A percentile compares a stretch with the other conserved stretches of the same genome.
These are phyloP conservation scores for Vachellia pachyceras DNA, from an alignment of 306 rosid species.

Conservation along the genomic window DNA sequence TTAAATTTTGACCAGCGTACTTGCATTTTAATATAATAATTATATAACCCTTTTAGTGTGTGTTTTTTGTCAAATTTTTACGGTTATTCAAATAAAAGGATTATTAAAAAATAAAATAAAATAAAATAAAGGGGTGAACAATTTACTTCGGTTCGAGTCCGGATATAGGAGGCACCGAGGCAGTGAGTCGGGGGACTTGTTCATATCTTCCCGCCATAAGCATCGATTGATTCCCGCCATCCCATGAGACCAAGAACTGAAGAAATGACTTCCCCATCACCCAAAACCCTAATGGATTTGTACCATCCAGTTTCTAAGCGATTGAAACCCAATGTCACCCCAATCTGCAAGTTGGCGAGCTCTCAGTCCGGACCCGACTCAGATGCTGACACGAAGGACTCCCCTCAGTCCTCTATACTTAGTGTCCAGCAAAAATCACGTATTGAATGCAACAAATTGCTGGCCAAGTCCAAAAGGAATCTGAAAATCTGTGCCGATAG, in stretches of 20 bases:
- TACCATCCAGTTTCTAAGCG: slow-evolving; percentile 66
- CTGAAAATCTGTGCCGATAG: slow-evolving; percentile 61
- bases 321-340: slow-evolving; percentile 45
- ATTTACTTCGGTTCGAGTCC: too few relatives aligned
- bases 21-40: too few relatives aligned
- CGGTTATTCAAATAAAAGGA: too few relatives aligned
- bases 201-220: slow-evolving; percentile 30
- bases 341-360: slow-evolving; percentile 32
- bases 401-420: slow-evolving; percentile 39
- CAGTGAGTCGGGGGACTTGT: too few relatives aligned
- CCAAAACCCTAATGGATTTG: slow-evolving; percentile 63
- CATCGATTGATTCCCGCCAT: not conserved
- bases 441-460: slow-evolving; percentile 59
- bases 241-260: not conserved
- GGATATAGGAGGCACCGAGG: too few relatives aligned
- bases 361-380: slow-evolving; percentile 21
- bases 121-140: too few relatives aligned
- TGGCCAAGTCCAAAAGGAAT: slow-evolving; percentile 75
- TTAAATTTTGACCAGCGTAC: too few relatives aligned
- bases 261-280: slow-evolving; percentile 46
- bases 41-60: too few relatives aligned
- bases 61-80: too few relatives aligned
- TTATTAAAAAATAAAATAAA: too few relatives aligned
- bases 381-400: slow-evolving; percentile 1
- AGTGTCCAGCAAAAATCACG: slow-evolving; percentile 57